A percentile compares a stretch with the other conserved stretches of the same genome.
Evolutionary conservation across 345 rosid genomes (phyloP).

Genomic region (Mercurialis annua): DNA sequence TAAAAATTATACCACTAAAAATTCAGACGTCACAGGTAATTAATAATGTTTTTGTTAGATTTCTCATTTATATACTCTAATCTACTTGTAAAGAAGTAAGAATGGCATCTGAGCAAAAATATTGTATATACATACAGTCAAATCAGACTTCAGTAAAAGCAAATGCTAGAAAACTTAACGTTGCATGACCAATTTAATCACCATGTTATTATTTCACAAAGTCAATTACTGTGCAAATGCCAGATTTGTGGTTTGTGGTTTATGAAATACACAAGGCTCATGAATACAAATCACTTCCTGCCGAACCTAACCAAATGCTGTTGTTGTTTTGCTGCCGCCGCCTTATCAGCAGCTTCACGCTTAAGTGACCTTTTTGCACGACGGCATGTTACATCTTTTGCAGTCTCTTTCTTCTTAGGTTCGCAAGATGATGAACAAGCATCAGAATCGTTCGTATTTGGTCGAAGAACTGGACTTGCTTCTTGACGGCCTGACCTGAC

Average conservation of each 20-base stretch:
- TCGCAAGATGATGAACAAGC: slow-evolving; percentile 58
- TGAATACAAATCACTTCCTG: slow-evolving; percentile 19
- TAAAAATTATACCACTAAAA: no score
- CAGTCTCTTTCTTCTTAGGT: slow-evolving; percentile 54
- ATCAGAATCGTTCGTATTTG: slow-evolving; percentile 37
- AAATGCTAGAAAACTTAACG: no score
- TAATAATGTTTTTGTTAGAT: no score
- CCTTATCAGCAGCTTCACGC: slow-evolving; percentile 93
- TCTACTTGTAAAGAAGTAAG: no score
- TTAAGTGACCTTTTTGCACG: slow-evolving; percentile 88
- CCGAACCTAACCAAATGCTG: slow-evolving; percentile 33
- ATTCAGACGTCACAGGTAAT: no score
- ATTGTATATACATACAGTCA: no score
- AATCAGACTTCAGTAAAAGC: not conserved
- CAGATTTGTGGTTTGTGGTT: slow-evolving; percentile 10
- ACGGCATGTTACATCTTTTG: slow-evolving; percentile 49
- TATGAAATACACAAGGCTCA: not conserved
- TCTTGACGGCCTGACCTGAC: slow-evolving; percentile 84
- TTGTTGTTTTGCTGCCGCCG: slow-evolving; percentile 53
- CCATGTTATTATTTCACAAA: slow-evolving; percentile 17
- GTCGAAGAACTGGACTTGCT: slow-evolving; percentile 59
- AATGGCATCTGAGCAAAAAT: no score
- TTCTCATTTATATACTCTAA: no score
- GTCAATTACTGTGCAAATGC: slow-evolving; percentile 20
- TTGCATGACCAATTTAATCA: not conserved